phyloP scores from a whole-genome alignment of 345 rosid genomes.

The Salix udensis region DNA sequence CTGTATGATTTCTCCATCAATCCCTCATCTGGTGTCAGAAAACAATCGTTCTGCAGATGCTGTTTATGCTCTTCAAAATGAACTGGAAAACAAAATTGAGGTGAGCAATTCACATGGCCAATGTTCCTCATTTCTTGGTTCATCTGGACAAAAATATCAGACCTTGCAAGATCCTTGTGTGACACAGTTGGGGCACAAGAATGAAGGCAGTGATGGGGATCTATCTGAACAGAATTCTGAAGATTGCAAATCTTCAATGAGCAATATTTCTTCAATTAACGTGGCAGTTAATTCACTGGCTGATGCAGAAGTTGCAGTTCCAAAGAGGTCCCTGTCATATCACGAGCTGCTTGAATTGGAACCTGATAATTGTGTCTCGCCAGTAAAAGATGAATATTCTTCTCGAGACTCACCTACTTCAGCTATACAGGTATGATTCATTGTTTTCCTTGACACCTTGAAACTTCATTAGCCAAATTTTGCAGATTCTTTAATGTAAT shows the following conservation, averaged over 20 bases:
- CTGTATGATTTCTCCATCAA: constrained; percentile 6
- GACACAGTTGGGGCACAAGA: constrained; percentile 5
- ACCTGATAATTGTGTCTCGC: background rate
- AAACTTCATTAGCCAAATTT: background rate
- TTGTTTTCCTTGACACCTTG: background rate
- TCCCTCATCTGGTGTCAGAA: constrained; percentile 5
- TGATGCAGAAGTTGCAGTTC: constrained; percentile 9
- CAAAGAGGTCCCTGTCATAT: constrained; percentile 3
- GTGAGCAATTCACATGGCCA: background rate
- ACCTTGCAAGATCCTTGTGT: background rate
- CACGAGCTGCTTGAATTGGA: constrained; percentile 17
- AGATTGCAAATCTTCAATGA: background rate
- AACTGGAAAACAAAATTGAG: constrained; percentile 14
- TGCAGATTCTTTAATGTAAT: background rate
- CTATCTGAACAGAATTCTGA: background rate
- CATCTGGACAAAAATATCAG: constrained; percentile 6
- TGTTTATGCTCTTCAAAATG: background rate
- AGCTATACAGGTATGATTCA: constrained; percentile 33
- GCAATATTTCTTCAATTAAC: background rate
- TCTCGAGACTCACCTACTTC: constrained; percentile 9
- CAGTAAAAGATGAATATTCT: constrained; percentile 8
- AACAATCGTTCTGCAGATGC: background rate
- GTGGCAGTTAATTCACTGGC: constrained; percentile 3
- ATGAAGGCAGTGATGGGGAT: constrained; percentile 5
- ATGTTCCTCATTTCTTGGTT: background rate